Evolutionary conservation across 2,329 filamentous ascomycete species (phyloP).

Genomic region (Dichotomopilus funicola): DNA sequence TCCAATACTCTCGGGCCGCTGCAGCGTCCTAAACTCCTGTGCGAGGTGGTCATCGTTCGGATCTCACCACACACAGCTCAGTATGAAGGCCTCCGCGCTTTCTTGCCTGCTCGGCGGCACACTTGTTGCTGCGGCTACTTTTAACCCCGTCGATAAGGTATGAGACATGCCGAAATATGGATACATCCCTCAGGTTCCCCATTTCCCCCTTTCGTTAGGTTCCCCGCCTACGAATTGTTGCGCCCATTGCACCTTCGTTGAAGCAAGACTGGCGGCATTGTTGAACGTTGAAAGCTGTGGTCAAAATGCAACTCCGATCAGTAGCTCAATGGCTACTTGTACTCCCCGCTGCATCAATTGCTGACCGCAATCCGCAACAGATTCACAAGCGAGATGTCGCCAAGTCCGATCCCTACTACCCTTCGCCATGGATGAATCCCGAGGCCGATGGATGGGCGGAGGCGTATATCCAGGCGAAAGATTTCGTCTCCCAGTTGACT

Average conservation of each 20-base stretch:
- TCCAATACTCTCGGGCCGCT: neutral
- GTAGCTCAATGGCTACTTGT: slow-evolving; percentile 14
- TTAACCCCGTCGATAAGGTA: slow-evolving; percentile 17
- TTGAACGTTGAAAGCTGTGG: slow-evolving; percentile 7
- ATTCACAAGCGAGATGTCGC: slow-evolving; percentile 28
- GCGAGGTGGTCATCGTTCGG: neutral
- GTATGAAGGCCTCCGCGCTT: slow-evolving; percentile 24
- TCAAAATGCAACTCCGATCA: slow-evolving; percentile 17
- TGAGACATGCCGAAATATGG: neutral
- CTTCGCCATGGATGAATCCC: slow-evolving; percentile 80
- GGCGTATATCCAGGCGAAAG: slow-evolving; percentile 68
- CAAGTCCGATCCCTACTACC: slow-evolving; percentile 60
- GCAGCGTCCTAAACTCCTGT: neutral
- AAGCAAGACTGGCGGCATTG: slow-evolving; percentile 11
- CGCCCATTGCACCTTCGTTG: slow-evolving; percentile 11
- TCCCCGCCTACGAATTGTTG: neutral
- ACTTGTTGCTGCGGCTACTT: slow-evolving; percentile 17
- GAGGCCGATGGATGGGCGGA: slow-evolving; percentile 64
- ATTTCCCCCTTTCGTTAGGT: neutral
- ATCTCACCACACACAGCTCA: neutral
- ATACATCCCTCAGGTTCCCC: neutral
- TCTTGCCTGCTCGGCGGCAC: slow-evolving; percentile 22
- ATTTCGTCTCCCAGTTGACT: slow-evolving; percentile 77
- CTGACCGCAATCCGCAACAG: slow-evolving; percentile 21
- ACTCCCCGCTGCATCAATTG: slow-evolving; percentile 8